These are phyloP conservation scores for Cicer bijugum DNA, from an alignment of 306 rosid genomes.

Conservation along the genomic window DNA sequence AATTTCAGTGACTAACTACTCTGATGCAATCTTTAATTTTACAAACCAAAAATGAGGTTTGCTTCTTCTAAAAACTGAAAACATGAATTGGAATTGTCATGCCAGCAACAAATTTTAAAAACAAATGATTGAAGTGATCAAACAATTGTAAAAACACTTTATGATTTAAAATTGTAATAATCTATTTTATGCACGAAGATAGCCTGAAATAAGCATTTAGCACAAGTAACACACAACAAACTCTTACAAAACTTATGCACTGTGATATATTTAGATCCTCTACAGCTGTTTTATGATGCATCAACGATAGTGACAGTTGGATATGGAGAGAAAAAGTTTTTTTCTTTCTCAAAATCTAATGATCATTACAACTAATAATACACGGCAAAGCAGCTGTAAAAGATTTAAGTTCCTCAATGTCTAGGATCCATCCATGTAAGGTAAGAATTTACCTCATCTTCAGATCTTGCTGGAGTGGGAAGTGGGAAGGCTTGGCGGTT, in stretches of 20 bases:
- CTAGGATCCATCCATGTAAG: neutral
- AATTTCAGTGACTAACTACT: too few species aligned
- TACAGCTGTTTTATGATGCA: too few species aligned
- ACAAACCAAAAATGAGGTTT: neutral
- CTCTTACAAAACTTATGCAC: neutral
- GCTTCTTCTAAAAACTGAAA: neutral
- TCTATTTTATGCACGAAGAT: neutral
- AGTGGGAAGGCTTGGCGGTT: slow-evolving; percentile 62
- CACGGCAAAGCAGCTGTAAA: too few species aligned
- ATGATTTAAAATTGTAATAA: neutral
- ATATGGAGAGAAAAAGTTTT: too few species aligned
- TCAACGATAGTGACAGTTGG: too few species aligned
- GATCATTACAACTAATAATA: too few species aligned
- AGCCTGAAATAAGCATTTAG: slow-evolving; percentile 1
- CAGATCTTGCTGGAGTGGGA: slow-evolving; percentile 65
- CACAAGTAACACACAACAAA: slow-evolving; percentile 9
- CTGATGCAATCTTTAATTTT: too few species aligned
- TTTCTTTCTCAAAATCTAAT: too few species aligned
- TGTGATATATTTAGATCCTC: too few species aligned
- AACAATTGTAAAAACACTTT: neutral
- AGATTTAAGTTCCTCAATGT: neutral
- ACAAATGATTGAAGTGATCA: slow-evolving; percentile 20
- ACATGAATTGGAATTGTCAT: neutral
- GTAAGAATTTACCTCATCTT: slow-evolving; percentile 61
- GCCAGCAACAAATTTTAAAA: too few species aligned